These are phyloP conservation scores for Peniophora sp. DNA, from an alignment of 1,284 basidiomycete species.

Conservation along the genomic window DNA sequence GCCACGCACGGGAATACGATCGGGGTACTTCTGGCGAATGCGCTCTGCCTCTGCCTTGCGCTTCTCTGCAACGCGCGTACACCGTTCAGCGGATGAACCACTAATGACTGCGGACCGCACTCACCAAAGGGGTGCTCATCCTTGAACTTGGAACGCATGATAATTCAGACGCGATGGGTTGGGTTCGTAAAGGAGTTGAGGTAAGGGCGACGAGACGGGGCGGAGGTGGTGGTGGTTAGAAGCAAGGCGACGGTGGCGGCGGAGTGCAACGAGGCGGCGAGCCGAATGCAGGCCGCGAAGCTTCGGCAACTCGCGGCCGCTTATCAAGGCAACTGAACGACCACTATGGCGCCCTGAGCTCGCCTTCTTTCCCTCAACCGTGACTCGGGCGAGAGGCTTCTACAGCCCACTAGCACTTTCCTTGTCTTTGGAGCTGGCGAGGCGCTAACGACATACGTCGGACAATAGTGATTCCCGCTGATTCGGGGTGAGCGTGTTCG, in stretches of 20 bases:
- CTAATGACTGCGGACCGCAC: constrained; percentile 17
- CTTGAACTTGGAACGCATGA: constrained; percentile 98
- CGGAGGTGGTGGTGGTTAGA: not conserved
- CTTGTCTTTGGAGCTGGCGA: too few relatives aligned
- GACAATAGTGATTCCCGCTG: too few relatives aligned
- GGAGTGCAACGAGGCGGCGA: not conserved
- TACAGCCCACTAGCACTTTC: too few relatives aligned
- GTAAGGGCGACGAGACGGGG: not conserved
- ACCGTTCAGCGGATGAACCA: constrained; percentile 7
- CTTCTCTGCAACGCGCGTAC: constrained; percentile 62
- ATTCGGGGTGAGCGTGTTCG: too few relatives aligned
- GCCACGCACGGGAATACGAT: constrained; percentile 87
- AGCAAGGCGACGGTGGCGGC: not conserved
- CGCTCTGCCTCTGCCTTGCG: constrained; percentile 97
- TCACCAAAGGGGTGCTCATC: constrained; percentile 98
- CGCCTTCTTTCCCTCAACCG: too few relatives aligned
- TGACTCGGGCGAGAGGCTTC: too few relatives aligned
- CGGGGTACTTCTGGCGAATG: constrained; percentile 97
- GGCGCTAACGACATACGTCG: too few relatives aligned
- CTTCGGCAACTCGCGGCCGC: too few relatives aligned
- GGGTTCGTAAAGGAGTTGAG: not conserved
- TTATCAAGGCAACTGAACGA: too few relatives aligned
- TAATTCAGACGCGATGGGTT: constrained; percentile 5
- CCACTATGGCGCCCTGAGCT: too few relatives aligned
- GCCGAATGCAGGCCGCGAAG: not conserved